These are phyloP conservation scores for Diaporthe batatas DNA, from an alignment of 2,329 filamentous ascomycete genomes.

Conservation along the genomic window DNA sequence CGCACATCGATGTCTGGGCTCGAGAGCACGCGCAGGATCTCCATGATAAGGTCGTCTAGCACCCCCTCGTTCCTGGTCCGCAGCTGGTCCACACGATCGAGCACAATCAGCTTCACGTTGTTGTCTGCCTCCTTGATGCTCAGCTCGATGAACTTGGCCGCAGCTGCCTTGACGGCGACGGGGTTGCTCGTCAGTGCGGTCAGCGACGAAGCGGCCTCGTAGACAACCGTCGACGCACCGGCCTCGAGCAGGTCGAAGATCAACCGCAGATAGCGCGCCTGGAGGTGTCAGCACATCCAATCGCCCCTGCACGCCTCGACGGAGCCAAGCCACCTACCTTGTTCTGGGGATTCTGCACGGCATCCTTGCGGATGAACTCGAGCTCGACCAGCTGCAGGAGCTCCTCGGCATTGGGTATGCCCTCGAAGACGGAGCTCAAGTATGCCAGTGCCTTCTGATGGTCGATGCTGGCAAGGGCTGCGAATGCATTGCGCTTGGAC, in stretches of 20 bases:
- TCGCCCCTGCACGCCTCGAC: background rate
- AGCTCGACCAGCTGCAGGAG: conserved; percentile 92
- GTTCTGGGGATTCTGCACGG: conserved; percentile 92
- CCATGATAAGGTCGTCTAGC: conserved; percentile 95
- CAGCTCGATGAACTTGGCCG: conserved; percentile 95
- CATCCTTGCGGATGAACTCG: conserved; percentile 98
- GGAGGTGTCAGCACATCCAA: conserved; percentile 48
- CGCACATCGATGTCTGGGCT: conserved; percentile 97
- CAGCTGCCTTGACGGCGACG: conserved; percentile 96
- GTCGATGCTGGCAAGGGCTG: conserved; percentile 89
- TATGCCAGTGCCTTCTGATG: conserved; percentile 94
- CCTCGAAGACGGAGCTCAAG: conserved; percentile 89
- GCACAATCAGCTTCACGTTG: conserved; percentile 98
- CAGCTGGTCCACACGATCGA: conserved; percentile 92
- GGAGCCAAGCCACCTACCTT: conserved; percentile 71
- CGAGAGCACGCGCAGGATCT: conserved; percentile 92
- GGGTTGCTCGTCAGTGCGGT: conserved; percentile 96
- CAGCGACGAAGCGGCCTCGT: conserved; percentile 95
- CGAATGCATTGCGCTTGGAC: conserved; percentile 98
- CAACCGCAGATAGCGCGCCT: conserved; percentile 90
- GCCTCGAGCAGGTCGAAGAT: conserved; percentile 98
- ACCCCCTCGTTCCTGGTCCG: conserved; percentile 91
- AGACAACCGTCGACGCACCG: conserved; percentile 92
- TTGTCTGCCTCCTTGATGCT: conserved; percentile 98
- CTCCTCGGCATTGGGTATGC: conserved; percentile 94